Percentiles rank a stretch among this genome's conserved stretches.
These are phyloP conservation scores for Ceratobasidium sp. DNA, from an alignment of 1,284 basidiomycete genomes.

Conservation along the genomic window DNA sequence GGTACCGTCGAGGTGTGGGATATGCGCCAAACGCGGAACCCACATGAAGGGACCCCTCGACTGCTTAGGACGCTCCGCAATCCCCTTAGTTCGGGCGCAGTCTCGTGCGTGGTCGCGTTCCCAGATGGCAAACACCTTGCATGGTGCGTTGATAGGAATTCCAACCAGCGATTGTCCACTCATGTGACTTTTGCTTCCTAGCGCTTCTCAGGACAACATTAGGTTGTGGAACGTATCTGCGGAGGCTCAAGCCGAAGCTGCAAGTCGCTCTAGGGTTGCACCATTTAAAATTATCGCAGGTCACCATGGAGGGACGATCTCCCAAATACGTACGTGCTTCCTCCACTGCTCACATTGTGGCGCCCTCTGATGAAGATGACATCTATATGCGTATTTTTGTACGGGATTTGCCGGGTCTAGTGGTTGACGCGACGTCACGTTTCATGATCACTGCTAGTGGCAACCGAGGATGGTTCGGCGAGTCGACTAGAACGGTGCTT, in stretches of 20 bases:
- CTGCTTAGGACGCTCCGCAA: conserved; percentile 83
- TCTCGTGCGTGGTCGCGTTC: conserved; percentile 88
- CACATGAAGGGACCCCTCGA: conserved; percentile 67
- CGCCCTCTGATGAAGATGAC: conserved; percentile 37
- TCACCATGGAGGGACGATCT: conserved; percentile 92
- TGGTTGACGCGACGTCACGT: conserved; percentile 82
- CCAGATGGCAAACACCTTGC: conserved; percentile 91
- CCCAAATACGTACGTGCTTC: conserved; percentile 76
- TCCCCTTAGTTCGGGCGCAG: conserved; percentile 87
- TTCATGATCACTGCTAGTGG: conserved; percentile 93
- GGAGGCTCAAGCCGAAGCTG: conserved; percentile 68
- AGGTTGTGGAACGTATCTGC: conserved; percentile 92
- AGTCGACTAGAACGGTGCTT: conserved; percentile 86
- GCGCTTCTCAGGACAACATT: conserved; percentile 92
- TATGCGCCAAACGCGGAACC: conserved; percentile 69
- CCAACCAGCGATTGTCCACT: conserved; percentile 8
- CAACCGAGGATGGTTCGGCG: conserved; percentile 93
- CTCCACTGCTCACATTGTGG: conserved; percentile 43
- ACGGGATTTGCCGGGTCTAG: conserved; percentile 53
- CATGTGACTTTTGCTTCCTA: conserved; percentile 47
- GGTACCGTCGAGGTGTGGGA: conserved; percentile 96
- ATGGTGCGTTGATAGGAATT: conserved; percentile 61
- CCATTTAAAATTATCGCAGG: conserved; percentile 97
- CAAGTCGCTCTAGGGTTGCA: conserved; percentile 57
- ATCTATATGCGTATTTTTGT: conserved; percentile 1